Percentiles rank a stretch among this genome's conserved stretches.
These are phyloP conservation scores for Durusdinium trenchii DNA, from an alignment of 73 alveolate genomes.

Conservation along the genomic window DNA sequence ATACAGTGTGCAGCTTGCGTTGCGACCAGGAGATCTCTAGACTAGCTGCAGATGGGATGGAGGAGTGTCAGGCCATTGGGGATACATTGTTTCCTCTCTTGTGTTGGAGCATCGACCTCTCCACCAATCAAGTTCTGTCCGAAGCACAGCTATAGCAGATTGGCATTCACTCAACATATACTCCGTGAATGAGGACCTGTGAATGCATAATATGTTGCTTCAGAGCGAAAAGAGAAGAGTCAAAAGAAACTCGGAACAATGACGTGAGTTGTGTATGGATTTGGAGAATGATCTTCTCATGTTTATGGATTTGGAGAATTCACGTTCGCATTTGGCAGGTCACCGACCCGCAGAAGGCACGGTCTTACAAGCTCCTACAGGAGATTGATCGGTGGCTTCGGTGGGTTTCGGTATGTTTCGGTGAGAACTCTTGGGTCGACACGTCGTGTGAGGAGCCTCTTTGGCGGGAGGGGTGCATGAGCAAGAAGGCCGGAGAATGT, in stretches of 20 bases:
- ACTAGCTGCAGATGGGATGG: slow-evolving; percentile 66
- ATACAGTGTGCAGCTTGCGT: background rate
- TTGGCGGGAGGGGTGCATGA: slow-evolving; percentile 71
- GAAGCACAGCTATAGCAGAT: too few species aligned
- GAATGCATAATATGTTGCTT: too few species aligned
- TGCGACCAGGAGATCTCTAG: slow-evolving; percentile 64
- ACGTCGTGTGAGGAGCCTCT: slow-evolving; percentile 59
- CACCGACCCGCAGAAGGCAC: slow-evolving; percentile 54
- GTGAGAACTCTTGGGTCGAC: background rate
- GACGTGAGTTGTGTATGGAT: too few species aligned
- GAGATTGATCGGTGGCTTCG: background rate
- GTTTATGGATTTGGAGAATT: too few species aligned
- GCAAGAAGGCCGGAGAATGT: slow-evolving; percentile 36
- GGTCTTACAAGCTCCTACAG: slow-evolving; percentile 88
- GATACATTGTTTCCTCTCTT: too few species aligned
- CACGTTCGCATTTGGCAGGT: background rate
- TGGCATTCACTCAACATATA: too few species aligned
- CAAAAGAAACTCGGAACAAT: too few species aligned
- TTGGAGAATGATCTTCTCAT: too few species aligned
- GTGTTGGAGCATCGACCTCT: too few species aligned
- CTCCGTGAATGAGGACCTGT: too few species aligned
- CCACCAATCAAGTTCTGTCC: too few species aligned
- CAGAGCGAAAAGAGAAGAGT: too few species aligned
- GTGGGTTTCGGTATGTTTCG: background rate
- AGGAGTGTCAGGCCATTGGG: slow-evolving; percentile 71